Percentiles rank a stretch among this genome's conserved stretches.
phyloP scores from a whole-genome alignment of 306 rosid genomes.

The Rosa rugosa region DNA sequence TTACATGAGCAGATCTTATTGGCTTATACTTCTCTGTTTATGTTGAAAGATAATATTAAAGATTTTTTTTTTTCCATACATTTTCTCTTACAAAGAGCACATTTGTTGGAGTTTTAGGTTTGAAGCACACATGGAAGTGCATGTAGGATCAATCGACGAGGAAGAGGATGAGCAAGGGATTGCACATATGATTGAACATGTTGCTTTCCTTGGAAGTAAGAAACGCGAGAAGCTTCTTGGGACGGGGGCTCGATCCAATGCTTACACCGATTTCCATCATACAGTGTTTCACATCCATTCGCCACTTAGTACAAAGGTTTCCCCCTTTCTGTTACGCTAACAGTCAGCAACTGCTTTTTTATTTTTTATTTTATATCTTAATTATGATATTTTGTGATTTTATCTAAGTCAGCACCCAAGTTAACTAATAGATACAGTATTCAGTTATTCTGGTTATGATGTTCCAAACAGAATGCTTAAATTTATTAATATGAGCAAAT shows the following conservation, averaged over 20 bases:
- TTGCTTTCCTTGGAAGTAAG: slow-evolving; percentile 99
- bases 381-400: background rate
- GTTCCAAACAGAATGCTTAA: background rate
- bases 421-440: background rate
- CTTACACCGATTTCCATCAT: slow-evolving; percentile 98
- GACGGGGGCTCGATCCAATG: slow-evolving; percentile 98
- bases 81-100: background rate
- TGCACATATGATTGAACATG: slow-evolving; percentile 99
- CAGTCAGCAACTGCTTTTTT: background rate
- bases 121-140: slow-evolving; percentile 99
- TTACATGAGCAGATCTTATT: background rate
- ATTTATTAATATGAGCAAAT: background rate
- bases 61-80: background rate
- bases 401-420: background rate
- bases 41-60: background rate
- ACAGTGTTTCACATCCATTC: slow-evolving; percentile 99
- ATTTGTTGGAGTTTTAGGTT: slow-evolving; percentile 57
- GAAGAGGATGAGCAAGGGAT: slow-evolving; percentile 98
- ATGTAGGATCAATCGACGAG: slow-evolving; percentile 92
- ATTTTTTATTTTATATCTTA: background rate
- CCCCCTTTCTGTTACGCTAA: slow-evolving; percentile 17
- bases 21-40: slow-evolving; percentile 7
- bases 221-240: slow-evolving; percentile 98
- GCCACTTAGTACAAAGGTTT: slow-evolving; percentile 85
- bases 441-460: background rate